A percentile compares a stretch with the other conserved stretches of the same genome.
phyloP scores from a whole-genome alignment of 139 green algal species.

The Chlamydomonas sphaeroides region DNA sequence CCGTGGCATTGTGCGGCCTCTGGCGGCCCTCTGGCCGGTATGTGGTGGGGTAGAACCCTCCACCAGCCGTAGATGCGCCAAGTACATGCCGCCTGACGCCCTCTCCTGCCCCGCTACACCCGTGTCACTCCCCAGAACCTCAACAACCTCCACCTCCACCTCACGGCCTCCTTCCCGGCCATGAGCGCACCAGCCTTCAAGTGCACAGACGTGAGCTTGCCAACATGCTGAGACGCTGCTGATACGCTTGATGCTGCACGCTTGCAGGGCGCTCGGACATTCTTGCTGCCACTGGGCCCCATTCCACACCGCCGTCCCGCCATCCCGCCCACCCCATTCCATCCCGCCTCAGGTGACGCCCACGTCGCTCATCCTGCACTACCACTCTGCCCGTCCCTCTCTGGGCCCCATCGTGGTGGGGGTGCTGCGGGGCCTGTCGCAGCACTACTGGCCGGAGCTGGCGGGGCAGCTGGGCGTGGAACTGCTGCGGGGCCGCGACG shows the following conservation, averaged over 20 bases:
- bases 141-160: slow-evolving; percentile 65
- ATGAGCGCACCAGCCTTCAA: slow-evolving; percentile 57
- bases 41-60: too few relatives aligned
- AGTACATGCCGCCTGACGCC: too few relatives aligned
- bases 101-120: neutral
- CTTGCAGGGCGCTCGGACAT: too few relatives aligned
- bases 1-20: too few relatives aligned
- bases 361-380: slow-evolving; percentile 57
- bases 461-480: slow-evolving; percentile 21
- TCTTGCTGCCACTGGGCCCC: too few relatives aligned
- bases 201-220: slow-evolving; percentile 47
- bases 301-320: too few relatives aligned
- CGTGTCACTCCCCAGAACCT: slow-evolving; percentile 38
- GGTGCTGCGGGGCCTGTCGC: slow-evolving; percentile 22
- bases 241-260: too few relatives aligned
- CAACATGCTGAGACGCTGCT: too few relatives aligned
- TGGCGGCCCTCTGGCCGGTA: too few relatives aligned
- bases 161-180: slow-evolving; percentile 39
- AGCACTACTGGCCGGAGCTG: slow-evolving; percentile 36
- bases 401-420: slow-evolving; percentile 61
- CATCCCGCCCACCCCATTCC: too few relatives aligned
- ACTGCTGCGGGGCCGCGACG: slow-evolving; percentile 44
- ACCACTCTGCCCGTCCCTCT: slow-evolving; percentile 41
- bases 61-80: too few relatives aligned
- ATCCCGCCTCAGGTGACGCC: too few relatives aligned